A percentile compares a stretch with the other conserved stretches of the same genome.
Conservation (phyloP, 2,329 filamentous ascomycete species). For the Cadophora sp. region DNA sequence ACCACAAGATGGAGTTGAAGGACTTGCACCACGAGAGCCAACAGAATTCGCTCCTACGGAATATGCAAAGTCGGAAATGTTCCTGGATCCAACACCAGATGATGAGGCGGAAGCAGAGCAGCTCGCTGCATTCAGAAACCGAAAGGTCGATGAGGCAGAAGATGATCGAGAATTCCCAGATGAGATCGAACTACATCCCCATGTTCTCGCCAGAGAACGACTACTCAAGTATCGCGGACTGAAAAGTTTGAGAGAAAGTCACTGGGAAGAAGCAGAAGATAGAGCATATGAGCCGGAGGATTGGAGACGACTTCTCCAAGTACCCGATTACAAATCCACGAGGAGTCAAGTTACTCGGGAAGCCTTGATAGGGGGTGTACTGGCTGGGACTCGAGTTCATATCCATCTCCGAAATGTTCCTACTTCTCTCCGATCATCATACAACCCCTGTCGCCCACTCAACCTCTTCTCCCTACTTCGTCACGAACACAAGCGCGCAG, state of each 20-base stretch:
- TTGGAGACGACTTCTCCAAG: slow-evolving; percentile 84
- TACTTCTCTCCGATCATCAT: slow-evolving; percentile 57
- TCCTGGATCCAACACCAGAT: slow-evolving; percentile 76
- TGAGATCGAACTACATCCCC: slow-evolving; percentile 91
- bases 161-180: slow-evolving; percentile 97
- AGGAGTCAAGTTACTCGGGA: slow-evolving; percentile 80
- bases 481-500: slow-evolving; percentile 94
- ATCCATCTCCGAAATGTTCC: slow-evolving; percentile 73
- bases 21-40: slow-evolving; percentile 67
- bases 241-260: slow-evolving; percentile 87
- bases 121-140: slow-evolving; percentile 80
- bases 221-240: slow-evolving; percentile 87
- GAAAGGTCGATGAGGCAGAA: slow-evolving; percentile 79
- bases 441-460: slow-evolving; percentile 64
- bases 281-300: slow-evolving; percentile 85
- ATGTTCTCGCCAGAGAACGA: slow-evolving; percentile 84
- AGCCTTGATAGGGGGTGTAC: slow-evolving; percentile 85
- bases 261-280: slow-evolving; percentile 91
- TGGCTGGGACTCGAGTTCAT: slow-evolving; percentile 81
- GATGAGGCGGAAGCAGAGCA: slow-evolving; percentile 82
- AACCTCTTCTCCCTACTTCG: slow-evolving; percentile 86
- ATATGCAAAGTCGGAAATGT: slow-evolving; percentile 93
- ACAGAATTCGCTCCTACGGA: slow-evolving; percentile 86
- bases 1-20: slow-evolving; percentile 85
- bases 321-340: slow-evolving; percentile 88